These are phyloP conservation scores for Angophora floribunda DNA, from an alignment of 345 rosid species.

Conservation along the genomic window DNA sequence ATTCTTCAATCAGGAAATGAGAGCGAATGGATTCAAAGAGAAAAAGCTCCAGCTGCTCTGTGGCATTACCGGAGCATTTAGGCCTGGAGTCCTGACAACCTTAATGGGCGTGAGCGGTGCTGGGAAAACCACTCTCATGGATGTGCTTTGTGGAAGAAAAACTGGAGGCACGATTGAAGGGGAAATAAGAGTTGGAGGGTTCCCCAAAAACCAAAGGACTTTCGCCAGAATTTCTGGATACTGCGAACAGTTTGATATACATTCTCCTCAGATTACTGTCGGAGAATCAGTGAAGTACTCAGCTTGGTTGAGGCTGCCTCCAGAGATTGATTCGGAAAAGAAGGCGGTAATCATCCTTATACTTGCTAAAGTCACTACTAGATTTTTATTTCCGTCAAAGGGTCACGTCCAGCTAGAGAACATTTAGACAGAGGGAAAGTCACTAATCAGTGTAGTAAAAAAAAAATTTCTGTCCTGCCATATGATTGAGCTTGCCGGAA, in stretches of 20 bases:
- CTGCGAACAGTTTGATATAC: conserved; percentile 79
- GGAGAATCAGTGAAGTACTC: conserved; percentile 74
- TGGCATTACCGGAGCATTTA: conserved; percentile 52
- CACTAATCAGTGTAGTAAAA: background rate
- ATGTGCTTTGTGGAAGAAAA: conserved; percentile 85
- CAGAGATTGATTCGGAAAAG: conserved; percentile 29
- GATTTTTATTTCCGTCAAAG: background rate
- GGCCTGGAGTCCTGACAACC: conserved; percentile 75
- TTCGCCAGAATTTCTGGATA: conserved; percentile 83
- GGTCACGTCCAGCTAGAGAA: background rate
- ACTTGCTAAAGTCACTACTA: background rate
- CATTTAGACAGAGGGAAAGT: background rate
- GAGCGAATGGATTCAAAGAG: conserved; percentile 25
- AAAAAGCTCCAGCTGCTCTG: conserved; percentile 57
- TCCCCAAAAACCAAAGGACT: conserved; percentile 59
- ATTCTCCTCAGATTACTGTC: conserved; percentile 64
- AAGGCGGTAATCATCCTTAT: background rate
- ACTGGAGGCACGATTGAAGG: conserved; percentile 67
- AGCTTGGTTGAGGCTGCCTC: conserved; percentile 72
- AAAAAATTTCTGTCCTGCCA: background rate
- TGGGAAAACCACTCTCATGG: conserved; percentile 81
- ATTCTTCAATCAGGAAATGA: conserved; percentile 40
- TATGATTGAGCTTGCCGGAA: background rate
- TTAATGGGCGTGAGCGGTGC: conserved; percentile 93
- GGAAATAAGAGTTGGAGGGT: conserved; percentile 56